Evolutionary conservation across 352 stramenopile genomes (phyloP).

Genomic region (Pythium utonaiense): DNA sequence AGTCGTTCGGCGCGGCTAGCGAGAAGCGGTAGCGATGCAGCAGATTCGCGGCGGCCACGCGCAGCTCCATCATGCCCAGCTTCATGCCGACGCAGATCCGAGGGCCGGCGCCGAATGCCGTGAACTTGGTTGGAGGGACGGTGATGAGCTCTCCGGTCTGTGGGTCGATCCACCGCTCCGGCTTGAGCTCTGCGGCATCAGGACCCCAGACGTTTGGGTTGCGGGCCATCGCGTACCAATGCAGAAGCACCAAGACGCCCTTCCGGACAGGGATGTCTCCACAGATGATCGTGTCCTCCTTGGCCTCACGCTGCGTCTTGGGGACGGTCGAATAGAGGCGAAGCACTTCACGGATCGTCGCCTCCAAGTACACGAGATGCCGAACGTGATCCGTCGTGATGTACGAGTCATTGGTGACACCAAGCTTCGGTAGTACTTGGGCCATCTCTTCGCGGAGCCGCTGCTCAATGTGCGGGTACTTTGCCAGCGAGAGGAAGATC

Average conservation of each 20-base stretch:
- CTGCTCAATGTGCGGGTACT: constrained; percentile 46
- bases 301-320: constrained; percentile 47
- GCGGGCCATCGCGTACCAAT: constrained; percentile 31
- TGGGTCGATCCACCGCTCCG: constrained; percentile 44
- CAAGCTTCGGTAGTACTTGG: neutral
- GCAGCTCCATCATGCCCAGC: constrained; percentile 41
- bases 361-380: constrained; percentile 53
- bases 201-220: constrained; percentile 33
- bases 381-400: constrained; percentile 39
- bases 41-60: constrained; percentile 2
- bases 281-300: constrained; percentile 44
- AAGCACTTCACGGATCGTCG: constrained; percentile 54
- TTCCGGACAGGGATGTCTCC: constrained; percentile 17
- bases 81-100: constrained; percentile 39
- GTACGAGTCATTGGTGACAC: neutral
- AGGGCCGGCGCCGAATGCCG: constrained; percentile 35
- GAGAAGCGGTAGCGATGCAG: constrained; percentile 6
- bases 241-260: constrained; percentile 21
- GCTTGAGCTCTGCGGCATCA: constrained; percentile 49
- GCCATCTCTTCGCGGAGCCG: constrained; percentile 3
- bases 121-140: constrained; percentile 13
- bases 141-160: neutral
- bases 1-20: constrained; percentile 2
- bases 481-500: constrained; percentile 63
- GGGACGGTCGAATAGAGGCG: constrained; percentile 58